These are phyloP conservation scores for Moelleriella libera DNA, from an alignment of 2,329 filamentous ascomycete genomes.

Conservation along the genomic window DNA sequence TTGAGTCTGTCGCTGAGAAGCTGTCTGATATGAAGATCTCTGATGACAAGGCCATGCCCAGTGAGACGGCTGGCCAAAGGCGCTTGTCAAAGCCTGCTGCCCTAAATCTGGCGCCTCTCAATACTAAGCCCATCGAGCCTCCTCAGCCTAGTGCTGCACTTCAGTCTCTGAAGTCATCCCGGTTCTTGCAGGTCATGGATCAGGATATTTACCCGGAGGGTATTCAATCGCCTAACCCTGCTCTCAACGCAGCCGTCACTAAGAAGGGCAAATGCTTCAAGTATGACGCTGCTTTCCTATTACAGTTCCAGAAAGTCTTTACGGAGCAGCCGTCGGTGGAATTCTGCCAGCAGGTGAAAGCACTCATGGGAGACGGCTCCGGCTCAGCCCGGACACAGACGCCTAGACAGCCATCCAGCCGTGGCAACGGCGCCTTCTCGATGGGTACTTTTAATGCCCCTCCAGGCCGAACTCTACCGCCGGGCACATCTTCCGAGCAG, in stretches of 20 bases:
- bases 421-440: conserved; percentile 32
- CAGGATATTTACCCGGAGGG: conserved; percentile 71
- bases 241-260: conserved; percentile 65
- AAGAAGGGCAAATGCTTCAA: conserved; percentile 78
- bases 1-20: conserved; percentile 30
- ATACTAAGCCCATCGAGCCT: conserved; percentile 75
- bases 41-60: conserved; percentile 24
- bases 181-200: conserved; percentile 69
- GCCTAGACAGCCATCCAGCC: conserved; percentile 38
- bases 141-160: conserved; percentile 88
- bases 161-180: conserved; percentile 81
- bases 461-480: conserved; percentile 44
- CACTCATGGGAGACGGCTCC: conserved; percentile 63
- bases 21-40: conserved; percentile 35
- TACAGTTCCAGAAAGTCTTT: conserved; percentile 93
- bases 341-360: conserved; percentile 84
- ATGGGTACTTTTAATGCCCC: conserved; percentile 59
- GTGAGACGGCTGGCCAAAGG: conserved; percentile 39
- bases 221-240: conserved; percentile 81
- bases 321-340: conserved; percentile 92
- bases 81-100: conserved; percentile 62
- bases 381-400: conserved; percentile 47
- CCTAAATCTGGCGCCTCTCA: conserved; percentile 72
- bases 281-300: conserved; percentile 87
- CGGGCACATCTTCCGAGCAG: conserved; percentile 64